Evolutionary conservation across 495 filamentous ascomycete genomes (phyloP), one percentile per base, ranked within the genome.

Genomic region (Penicillium dipodomyicola): DNA sequence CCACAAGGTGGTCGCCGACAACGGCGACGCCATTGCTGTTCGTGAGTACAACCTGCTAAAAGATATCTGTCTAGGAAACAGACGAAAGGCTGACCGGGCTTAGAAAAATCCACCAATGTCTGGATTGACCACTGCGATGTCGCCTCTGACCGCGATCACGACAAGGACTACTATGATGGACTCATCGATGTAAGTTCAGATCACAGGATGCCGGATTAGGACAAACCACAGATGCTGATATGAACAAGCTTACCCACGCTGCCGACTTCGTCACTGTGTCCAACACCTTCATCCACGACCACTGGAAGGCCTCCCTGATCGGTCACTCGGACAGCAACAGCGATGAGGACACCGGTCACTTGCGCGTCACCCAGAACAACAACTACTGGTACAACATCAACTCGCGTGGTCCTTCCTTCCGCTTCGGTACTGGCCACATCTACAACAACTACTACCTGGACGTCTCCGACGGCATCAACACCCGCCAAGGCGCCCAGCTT

Each of bases 71-170:
- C 5, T 6, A 39, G 15, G 35, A 14, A 14, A 9, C 9, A 45
- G 19, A 5, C 11, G 9, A 25, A 17, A 30, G 5, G n/a, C 52
- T 65, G 17, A 63, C 42, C 0, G 1, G 1, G 8, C 17, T 17
- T 43, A 73, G 66, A 79, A 65, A 59, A 74, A 59, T 50, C 69
- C n/a, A 83, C 69, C 57, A 87, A 88, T 53, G 76, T 89, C 39
- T 88, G 85, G 85, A 73, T 88, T 32, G 86, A 90, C 68, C 85
- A 88, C 67, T 78, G 77, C 69, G 85, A 90, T 61, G 75, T 90
- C 12, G 81, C 79, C 27, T 83, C 80, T 30, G 77, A 84, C 63
- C 65, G 69, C 25, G 72, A 73, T 60, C 72, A 76, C 58, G 77
- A 76, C 72, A 87, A 86, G 60, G 85, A 88, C 70, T 84, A 83